phyloP scores from a whole-genome alignment of 768 basidiomycete species.

The Exsudoporus frostii region DNA sequence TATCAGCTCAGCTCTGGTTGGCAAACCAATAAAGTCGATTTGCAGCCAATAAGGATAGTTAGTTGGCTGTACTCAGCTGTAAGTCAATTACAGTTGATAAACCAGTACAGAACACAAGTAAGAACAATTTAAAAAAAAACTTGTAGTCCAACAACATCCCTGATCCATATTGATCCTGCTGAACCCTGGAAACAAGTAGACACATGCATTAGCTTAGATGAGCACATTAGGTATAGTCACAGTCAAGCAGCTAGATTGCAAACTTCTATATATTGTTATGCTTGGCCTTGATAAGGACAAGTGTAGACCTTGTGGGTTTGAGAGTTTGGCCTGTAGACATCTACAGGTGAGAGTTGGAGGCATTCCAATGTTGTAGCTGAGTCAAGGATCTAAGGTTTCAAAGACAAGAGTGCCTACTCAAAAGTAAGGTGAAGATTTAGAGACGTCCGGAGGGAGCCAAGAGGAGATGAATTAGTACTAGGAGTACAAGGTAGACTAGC shows the following conservation, averaged over 20 bases:
- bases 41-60: neutral
- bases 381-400: too few species aligned
- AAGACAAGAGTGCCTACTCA: too few species aligned
- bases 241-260: neutral
- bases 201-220: neutral
- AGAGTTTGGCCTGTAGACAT: too few species aligned
- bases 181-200: neutral
- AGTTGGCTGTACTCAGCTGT: neutral
- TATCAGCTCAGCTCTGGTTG: too few species aligned
- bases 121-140: neutral
- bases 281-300: too few species aligned
- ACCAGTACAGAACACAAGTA: neutral
- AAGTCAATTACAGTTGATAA: neutral
- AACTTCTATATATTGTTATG: neutral
- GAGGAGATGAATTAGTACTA: too few species aligned
- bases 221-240: neutral
- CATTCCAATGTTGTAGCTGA: too few species aligned
- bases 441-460: too few species aligned
- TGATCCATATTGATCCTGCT: neutral
- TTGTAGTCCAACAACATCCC: neutral
- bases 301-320: too few species aligned
- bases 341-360: too few species aligned
- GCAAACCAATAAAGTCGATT: neutral
- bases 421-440: too few species aligned
- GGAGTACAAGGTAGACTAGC: too few species aligned